Percentiles rank a stretch among this genome's conserved stretches.
phyloP scores from a whole-genome alignment of 1,284 basidiomycete genomes.

The Takashimella koratensis region DNA sequence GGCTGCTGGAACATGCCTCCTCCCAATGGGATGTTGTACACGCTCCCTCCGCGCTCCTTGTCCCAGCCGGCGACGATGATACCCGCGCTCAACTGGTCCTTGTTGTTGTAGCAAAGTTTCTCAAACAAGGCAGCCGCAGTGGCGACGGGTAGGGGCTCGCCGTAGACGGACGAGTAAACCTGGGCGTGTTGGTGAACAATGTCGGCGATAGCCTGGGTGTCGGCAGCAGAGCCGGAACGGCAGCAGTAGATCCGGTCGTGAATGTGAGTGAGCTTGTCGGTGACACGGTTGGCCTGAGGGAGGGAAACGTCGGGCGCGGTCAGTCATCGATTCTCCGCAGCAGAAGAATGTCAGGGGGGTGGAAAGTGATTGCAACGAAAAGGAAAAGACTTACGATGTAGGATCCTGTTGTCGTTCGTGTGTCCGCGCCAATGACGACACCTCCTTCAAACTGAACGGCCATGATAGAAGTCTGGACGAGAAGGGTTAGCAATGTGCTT shows the following conservation, averaged over 20 bases:
- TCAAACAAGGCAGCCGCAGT: slow-evolving; percentile 83
- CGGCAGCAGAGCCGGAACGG: slow-evolving; percentile 94
- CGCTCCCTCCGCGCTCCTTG: slow-evolving; percentile 82
- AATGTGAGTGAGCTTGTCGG: slow-evolving; percentile 95
- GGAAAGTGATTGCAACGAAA: too few species aligned
- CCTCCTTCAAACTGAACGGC: slow-evolving; percentile 94
- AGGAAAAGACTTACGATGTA: slow-evolving; percentile 71
- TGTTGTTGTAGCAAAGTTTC: slow-evolving; percentile 89
- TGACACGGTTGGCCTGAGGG: slow-evolving; percentile 81
- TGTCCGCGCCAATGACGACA: slow-evolving; percentile 95
- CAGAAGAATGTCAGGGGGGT: too few species aligned
- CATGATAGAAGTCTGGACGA: slow-evolving; percentile 91
- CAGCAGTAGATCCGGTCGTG: slow-evolving; percentile 99
- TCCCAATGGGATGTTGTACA: slow-evolving; percentile 93
- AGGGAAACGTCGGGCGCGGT: too few species aligned
- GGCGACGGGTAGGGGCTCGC: slow-evolving; percentile 70
- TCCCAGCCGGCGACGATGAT: slow-evolving; percentile 99
- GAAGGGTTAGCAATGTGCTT: slow-evolving; percentile 1
- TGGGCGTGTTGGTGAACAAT: slow-evolving; percentile 84
- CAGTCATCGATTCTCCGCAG: too few species aligned
- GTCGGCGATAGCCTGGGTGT: slow-evolving; percentile 96
- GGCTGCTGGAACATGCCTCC: slow-evolving; percentile 91
- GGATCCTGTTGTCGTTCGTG: slow-evolving; percentile 91
- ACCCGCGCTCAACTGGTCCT: slow-evolving; percentile 81
- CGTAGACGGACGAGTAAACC: slow-evolving; percentile 64